These are phyloP conservation scores for Cordyceps cicadae DNA, from an alignment of 2,329 filamentous ascomycete species.

Conservation along the genomic window DNA sequence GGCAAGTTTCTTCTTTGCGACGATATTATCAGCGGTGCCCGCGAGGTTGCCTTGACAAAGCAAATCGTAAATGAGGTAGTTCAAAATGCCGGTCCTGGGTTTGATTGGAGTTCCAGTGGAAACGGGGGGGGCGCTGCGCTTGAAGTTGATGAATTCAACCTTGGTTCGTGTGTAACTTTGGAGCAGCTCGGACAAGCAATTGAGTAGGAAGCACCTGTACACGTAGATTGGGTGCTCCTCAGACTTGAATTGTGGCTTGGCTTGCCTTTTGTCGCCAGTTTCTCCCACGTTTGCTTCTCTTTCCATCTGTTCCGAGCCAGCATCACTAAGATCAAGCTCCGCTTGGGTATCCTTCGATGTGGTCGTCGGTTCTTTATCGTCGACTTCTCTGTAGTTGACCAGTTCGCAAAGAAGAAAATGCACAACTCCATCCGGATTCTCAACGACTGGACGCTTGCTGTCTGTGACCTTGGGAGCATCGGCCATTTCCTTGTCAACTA, in stretches of 20 bases:
- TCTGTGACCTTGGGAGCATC: constrained; percentile 62
- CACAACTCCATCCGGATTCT: constrained; percentile 89
- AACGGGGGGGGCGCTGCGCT: constrained; percentile 77
- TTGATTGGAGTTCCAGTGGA: constrained; percentile 85
- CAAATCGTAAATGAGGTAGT: constrained; percentile 82
- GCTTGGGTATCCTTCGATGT: constrained; percentile 35
- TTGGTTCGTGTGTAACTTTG: constrained; percentile 91
- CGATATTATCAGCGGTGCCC: constrained; percentile 64
- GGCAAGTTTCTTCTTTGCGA: constrained; percentile 74
- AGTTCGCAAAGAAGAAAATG: constrained; percentile 92
- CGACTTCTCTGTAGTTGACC: constrained; percentile 83
- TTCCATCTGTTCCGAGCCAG: constrained; percentile 20
- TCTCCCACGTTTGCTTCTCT: constrained; percentile 26
- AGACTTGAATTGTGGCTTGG: constrained; percentile 74
- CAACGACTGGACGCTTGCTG: constrained; percentile 72
- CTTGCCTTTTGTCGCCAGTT: constrained; percentile 51
- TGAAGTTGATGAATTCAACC: constrained; percentile 99
- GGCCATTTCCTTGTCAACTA: constrained; percentile 49
- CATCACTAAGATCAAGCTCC: constrained; percentile 23
- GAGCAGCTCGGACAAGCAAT: constrained; percentile 83
- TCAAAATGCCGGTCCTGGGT: constrained; percentile 82
- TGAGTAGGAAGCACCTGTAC: constrained; percentile 89
- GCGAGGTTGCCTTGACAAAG: constrained; percentile 52
- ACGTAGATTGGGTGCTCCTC: constrained; percentile 95
- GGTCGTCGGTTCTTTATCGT: constrained; percentile 61